phyloP scores from a whole-genome alignment of 2,329 filamentous ascomycete species.

The Ascochyta viciae-villosae region DNA sequence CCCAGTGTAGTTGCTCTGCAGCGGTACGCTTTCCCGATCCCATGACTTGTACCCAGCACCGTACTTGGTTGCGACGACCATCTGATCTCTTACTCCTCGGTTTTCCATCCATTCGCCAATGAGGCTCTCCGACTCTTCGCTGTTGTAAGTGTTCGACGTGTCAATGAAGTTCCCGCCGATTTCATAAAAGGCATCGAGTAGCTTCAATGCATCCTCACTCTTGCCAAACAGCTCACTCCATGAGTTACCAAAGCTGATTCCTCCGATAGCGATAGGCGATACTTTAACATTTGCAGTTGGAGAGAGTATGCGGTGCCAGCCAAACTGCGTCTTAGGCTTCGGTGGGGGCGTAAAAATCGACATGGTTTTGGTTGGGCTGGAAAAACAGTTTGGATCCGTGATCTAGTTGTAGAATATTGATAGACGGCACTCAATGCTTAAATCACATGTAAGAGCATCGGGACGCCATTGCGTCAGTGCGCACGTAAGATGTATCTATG shows the following conservation, averaged over 20 bases:
- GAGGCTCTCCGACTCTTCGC: constrained; percentile 48
- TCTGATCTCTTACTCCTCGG: constrained; percentile 45
- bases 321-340: constrained; percentile 50
- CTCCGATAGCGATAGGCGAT: constrained; percentile 59
- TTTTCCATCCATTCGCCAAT: constrained; percentile 53
- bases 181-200: constrained; percentile 72
- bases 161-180: constrained; percentile 77
- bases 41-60: constrained; percentile 29
- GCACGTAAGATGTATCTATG: background rate
- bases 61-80: constrained; percentile 52
- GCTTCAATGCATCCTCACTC: constrained; percentile 64
- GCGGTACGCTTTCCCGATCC: constrained; percentile 12
- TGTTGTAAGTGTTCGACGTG: constrained; percentile 55
- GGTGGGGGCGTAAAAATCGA: constrained; percentile 16
- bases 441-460: background rate
- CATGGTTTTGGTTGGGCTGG: background rate
- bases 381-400: background rate
- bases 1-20: constrained; percentile 21
- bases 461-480: constrained; percentile 1
- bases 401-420: too few species aligned
- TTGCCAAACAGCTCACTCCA: constrained; percentile 66
- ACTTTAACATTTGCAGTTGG: constrained; percentile 67
- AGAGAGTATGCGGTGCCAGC: constrained; percentile 69
- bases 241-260: constrained; percentile 70
- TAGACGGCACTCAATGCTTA: background rate